Evolutionary conservation across 2,329 filamentous ascomycete species (phyloP).

Genomic region (Blumeria graminis): DNA sequence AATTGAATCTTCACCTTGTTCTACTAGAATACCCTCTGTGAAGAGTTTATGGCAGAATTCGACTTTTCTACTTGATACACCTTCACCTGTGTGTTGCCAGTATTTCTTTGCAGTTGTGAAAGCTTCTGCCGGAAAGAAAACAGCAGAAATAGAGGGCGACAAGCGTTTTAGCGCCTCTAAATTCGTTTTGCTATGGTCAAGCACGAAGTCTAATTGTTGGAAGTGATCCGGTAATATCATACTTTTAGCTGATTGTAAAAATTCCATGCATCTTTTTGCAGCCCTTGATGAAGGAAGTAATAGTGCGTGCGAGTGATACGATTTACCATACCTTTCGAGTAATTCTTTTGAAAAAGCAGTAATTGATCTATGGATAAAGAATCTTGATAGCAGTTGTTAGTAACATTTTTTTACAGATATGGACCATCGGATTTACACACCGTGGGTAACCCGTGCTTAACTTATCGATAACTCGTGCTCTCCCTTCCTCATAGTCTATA

Average conservation of each 20-base stretch:
- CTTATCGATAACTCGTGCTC: constrained; percentile 60
- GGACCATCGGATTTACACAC: constrained; percentile 18
- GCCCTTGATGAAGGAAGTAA: constrained; percentile 52
- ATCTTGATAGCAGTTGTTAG: constrained; percentile 26
- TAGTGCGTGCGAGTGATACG: constrained; percentile 44
- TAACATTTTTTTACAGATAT: not conserved
- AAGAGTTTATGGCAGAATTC: constrained; percentile 69
- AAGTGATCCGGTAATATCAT: constrained; percentile 24
- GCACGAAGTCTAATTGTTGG: constrained; percentile 34
- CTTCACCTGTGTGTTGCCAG: constrained; percentile 92
- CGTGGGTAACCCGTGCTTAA: constrained; percentile 84
- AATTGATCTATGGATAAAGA: constrained; percentile 78
- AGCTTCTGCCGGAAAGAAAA: constrained; percentile 43
- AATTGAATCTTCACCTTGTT: constrained; percentile 15
- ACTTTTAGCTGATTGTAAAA: constrained; percentile 38
- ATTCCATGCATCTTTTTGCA: constrained; percentile 50
- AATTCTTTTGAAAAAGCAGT: constrained; percentile 47
- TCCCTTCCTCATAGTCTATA: constrained; percentile 80
- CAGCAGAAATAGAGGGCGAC: constrained; percentile 36
- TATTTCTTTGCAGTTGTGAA: constrained; percentile 69
- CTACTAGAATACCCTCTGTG: constrained; percentile 39
- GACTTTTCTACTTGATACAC: constrained; percentile 69
- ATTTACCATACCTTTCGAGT: constrained; percentile 33
- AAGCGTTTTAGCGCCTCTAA: constrained; percentile 28
- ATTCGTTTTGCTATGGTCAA: constrained; percentile 29